Percentiles rank a stretch among this genome's conserved stretches.
These are phyloP conservation scores for Pichiaceae sp. DNA, from an alignment of 1,139 yeast genomes.

Conservation along the genomic window DNA sequence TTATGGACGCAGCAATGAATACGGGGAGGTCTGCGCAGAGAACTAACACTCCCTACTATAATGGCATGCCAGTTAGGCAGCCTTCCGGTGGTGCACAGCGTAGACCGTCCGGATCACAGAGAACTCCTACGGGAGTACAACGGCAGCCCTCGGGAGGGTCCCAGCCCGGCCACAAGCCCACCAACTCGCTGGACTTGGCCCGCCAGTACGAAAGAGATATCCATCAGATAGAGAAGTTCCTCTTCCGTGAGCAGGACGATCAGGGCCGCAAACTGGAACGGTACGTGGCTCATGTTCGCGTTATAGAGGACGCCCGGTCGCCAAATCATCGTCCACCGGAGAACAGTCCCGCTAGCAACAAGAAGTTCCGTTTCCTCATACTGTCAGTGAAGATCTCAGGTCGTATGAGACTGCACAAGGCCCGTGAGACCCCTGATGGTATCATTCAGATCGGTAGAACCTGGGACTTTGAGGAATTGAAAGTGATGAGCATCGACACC, in stretches of 20 bases:
- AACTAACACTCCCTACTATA: too few species aligned
- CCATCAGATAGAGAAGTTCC: conserved; percentile 31
- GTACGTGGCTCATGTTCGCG: conserved; percentile 53
- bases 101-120: too few species aligned
- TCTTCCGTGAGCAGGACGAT: conserved; percentile 33
- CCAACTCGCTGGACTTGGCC: conserved; percentile 30
- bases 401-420: conserved; percentile 72
- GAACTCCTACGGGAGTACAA: too few species aligned
- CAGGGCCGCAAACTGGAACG: conserved; percentile 34
- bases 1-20: too few species aligned
- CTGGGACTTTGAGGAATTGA: conserved; percentile 78
- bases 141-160: conserved; percentile 1
- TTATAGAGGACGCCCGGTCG: conserved; percentile 41
- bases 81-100: too few species aligned
- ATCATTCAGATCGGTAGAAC: conserved; percentile 86
- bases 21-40: too few species aligned
- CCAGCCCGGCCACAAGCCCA: conserved; percentile 9
- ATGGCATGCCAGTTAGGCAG: too few species aligned
- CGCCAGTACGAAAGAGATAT: conserved; percentile 45
- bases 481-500: conserved; percentile 43
- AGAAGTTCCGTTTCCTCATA: conserved; percentile 38
- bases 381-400: conserved; percentile 49
- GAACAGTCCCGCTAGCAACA: conserved; percentile 29
- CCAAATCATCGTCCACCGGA: conserved; percentile 39
- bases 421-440: conserved; percentile 69